phyloP scores from a whole-genome alignment of 768 basidiomycete genomes.

The Russula virescens region DNA sequence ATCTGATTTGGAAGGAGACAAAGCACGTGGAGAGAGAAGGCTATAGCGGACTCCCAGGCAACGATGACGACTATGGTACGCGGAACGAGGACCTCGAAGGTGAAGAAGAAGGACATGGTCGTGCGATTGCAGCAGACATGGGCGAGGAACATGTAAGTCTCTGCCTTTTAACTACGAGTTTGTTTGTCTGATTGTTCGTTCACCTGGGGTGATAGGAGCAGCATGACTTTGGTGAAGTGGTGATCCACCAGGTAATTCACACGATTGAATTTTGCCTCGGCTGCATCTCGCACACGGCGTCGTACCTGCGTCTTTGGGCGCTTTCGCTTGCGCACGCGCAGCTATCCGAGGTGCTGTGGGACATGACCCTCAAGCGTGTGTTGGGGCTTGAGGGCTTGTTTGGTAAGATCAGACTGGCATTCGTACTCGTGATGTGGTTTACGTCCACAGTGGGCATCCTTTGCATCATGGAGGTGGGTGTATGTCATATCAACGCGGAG shows the following conservation, averaged over 20 bases:
- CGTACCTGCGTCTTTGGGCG: slow-evolving; percentile 93
- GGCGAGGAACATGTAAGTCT: slow-evolving; percentile 69
- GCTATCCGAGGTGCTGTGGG: slow-evolving; percentile 89
- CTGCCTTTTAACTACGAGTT: slow-evolving; percentile 23
- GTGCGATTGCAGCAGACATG: slow-evolving; percentile 65
- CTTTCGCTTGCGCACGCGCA: slow-evolving; percentile 97
- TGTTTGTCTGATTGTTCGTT: not conserved
- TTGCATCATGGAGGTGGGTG: slow-evolving; percentile 91
- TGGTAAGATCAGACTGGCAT: slow-evolving; percentile 41
- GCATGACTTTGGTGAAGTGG: slow-evolving; percentile 90
- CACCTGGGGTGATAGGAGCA: slow-evolving; percentile 46
- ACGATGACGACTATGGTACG: slow-evolving; percentile 42
- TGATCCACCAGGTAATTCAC: slow-evolving; percentile 97
- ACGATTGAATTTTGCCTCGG: slow-evolving; percentile 99
- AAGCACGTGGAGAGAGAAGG: slow-evolving; percentile 77
- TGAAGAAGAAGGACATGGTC: slow-evolving; percentile 77
- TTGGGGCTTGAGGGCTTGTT: slow-evolving; percentile 60
- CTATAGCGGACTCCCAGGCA: slow-evolving; percentile 66
- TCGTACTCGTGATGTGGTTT: slow-evolving; percentile 73
- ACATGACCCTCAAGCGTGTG: slow-evolving; percentile 68
- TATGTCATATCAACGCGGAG: slow-evolving; percentile 20
- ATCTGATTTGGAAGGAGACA: slow-evolving; percentile 86
- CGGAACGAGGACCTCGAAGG: slow-evolving; percentile 62
- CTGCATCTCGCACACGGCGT: slow-evolving; percentile 96
- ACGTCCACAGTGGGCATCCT: slow-evolving; percentile 66